phyloP scores from a whole-genome alignment of 176 grass and related monocot genomes.

The Zoysia japonica region DNA sequence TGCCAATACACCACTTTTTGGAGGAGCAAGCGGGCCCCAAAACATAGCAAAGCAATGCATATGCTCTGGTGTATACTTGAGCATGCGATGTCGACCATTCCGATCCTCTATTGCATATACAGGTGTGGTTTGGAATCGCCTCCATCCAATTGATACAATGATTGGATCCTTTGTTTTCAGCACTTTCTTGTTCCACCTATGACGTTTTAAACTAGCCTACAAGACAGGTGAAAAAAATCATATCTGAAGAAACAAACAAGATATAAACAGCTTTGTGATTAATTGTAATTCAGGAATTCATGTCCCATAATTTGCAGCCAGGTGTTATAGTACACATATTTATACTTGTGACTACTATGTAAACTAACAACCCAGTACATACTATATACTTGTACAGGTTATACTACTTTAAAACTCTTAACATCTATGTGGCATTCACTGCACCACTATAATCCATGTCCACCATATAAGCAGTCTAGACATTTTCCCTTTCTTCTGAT shows the following conservation, averaged over 20 bases:
- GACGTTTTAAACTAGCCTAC: conserved; percentile 77
- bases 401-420: background rate
- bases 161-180: conserved; percentile 91
- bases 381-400: background rate
- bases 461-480: conserved; percentile 9
- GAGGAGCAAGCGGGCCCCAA: conserved; percentile 93
- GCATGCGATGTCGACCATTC: conserved; percentile 89
- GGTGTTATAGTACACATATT: conserved; percentile 26
- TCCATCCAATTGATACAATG: conserved; percentile 90
- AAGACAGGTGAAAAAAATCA: conserved; percentile 26
- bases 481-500: background rate
- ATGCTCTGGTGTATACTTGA: conserved; percentile 98
- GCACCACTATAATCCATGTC: conserved; percentile 2
- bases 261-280: background rate
- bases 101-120: conserved; percentile 86
- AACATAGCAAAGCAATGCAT: conserved; percentile 99
- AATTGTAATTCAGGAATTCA: conserved; percentile 21
- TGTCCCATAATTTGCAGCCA: background rate
- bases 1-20: conserved; percentile 89
- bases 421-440: background rate
- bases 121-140: conserved; percentile 87
- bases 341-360: conserved; percentile 4
- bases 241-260: conserved; percentile 11
- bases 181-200: conserved; percentile 94
- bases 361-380: background rate